Conservation (phyloP, 2,329 filamentous ascomycete genomes). For the Colletotrichum paranaense region DNA sequence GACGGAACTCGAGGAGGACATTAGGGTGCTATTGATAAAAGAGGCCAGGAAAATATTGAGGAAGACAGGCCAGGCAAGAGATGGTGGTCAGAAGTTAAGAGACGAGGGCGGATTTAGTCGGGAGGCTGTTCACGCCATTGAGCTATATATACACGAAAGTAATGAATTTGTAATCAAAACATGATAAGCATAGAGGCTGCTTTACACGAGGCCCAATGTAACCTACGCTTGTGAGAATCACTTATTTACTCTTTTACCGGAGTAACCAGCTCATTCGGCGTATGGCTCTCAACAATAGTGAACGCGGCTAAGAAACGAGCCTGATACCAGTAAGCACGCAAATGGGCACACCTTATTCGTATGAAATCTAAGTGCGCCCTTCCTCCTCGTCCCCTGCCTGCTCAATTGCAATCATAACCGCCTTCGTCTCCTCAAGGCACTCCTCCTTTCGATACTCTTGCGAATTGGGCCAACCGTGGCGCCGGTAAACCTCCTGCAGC, state of each 20-base stretch:
- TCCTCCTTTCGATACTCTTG: constrained; percentile 43
- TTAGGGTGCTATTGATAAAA: background rate
- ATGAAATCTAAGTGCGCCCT: background rate
- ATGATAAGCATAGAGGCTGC: too few species aligned
- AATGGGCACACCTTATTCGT: background rate
- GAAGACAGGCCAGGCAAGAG: background rate
- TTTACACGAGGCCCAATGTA: too few species aligned
- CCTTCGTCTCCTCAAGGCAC: constrained; percentile 7
- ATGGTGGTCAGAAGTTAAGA: background rate
- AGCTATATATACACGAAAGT: too few species aligned
- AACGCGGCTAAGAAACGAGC: too few species aligned
- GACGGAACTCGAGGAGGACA: too few species aligned
- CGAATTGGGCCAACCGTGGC: constrained; percentile 46
- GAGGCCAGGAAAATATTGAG: background rate
- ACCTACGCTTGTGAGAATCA: too few species aligned
- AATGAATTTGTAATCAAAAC: too few species aligned
- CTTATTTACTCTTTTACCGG: too few species aligned
- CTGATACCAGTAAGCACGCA: background rate
- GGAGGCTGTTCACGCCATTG: too few species aligned
- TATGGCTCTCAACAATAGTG: too few species aligned
- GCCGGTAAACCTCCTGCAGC: constrained; percentile 43
- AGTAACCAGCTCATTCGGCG: too few species aligned
- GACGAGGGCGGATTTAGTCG: background rate
- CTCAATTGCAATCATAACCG: background rate
- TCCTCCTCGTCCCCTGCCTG: background rate